phyloP scores from a whole-genome alignment of 108 stramenopile genomes.

The Pseudonitzschia delicatissima region DNA sequence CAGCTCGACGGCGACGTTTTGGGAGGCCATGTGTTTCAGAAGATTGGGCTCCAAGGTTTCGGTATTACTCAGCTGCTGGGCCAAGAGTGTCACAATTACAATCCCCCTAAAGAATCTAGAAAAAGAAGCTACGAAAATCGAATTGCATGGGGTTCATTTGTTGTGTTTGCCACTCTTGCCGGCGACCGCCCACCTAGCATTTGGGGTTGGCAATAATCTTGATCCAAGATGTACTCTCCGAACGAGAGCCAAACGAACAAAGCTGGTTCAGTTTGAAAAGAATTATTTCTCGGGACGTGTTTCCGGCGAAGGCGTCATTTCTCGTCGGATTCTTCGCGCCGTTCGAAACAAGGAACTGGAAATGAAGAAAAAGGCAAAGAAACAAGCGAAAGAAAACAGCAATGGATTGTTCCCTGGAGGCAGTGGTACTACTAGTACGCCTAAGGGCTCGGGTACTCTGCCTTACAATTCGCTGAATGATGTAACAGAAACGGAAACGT shows the following conservation, averaged over 20 bases:
- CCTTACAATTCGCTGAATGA: neutral
- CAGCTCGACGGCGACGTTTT: slow-evolving; percentile 82
- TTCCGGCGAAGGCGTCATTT: slow-evolving; percentile 63
- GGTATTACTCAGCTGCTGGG: slow-evolving; percentile 73
- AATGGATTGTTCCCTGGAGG: slow-evolving; percentile 10
- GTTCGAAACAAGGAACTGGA: slow-evolving; percentile 40
- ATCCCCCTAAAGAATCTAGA: slow-evolving; percentile 71
- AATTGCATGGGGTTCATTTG: slow-evolving; percentile 69
- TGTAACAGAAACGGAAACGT: neutral
- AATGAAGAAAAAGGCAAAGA: slow-evolving; percentile 27
- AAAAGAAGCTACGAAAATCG: slow-evolving; percentile 59
- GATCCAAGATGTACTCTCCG: slow-evolving; percentile 64
- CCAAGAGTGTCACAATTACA: slow-evolving; percentile 48
- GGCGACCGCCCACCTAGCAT: slow-evolving; percentile 57
- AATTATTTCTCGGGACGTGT: slow-evolving; percentile 69
- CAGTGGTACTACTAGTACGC: neutral
- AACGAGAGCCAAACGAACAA: slow-evolving; percentile 70
- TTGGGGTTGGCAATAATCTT: slow-evolving; percentile 52
- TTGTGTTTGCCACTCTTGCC: slow-evolving; percentile 77
- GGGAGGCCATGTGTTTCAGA: slow-evolving; percentile 67
- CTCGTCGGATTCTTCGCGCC: slow-evolving; percentile 40
- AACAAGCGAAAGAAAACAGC: slow-evolving; percentile 17
- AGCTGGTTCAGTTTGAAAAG: slow-evolving; percentile 72
- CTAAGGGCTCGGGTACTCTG: neutral
- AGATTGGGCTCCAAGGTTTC: slow-evolving; percentile 72